phyloP scores from a whole-genome alignment of 192 early-diverging fungal genomes.

The Chytriomyces sp. region DNA sequence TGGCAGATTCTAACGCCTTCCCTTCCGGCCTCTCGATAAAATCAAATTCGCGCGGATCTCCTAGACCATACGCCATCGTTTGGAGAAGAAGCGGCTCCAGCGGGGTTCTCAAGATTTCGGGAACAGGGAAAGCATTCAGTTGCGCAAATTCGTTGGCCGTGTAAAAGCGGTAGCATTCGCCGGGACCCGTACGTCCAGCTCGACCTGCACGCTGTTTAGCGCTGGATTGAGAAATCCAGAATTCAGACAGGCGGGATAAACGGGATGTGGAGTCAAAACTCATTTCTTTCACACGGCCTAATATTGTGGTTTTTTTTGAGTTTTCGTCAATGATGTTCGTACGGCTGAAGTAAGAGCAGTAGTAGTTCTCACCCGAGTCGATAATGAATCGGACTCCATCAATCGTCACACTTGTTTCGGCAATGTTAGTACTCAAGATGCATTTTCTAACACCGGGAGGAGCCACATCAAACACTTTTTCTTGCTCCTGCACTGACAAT shows the following conservation, averaged over 20 bases:
- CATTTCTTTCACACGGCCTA: constrained; percentile 73
- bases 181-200: constrained; percentile 48
- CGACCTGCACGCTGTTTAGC: constrained; percentile 71
- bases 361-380: constrained; percentile 56
- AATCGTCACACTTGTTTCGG: constrained; percentile 50
- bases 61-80: constrained; percentile 64
- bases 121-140: constrained; percentile 69
- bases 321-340: not conserved
- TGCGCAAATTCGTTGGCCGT: constrained; percentile 62
- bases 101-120: constrained; percentile 68
- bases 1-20: constrained; percentile 49
- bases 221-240: constrained; percentile 70
- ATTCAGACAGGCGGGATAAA: constrained; percentile 65
- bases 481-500: constrained; percentile 68
- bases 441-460: constrained; percentile 65
- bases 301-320: constrained; percentile 23
- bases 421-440: constrained; percentile 69
- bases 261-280: constrained; percentile 59
- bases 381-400: constrained; percentile 75
- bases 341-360: not conserved
- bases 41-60: constrained; percentile 67
- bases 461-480: constrained; percentile 71
- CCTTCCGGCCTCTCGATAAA: constrained; percentile 64
- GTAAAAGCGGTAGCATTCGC: constrained; percentile 67
- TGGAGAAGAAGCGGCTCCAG: constrained; percentile 65